A percentile compares a stretch with the other conserved stretches of the same genome.
Evolutionary conservation across 2,329 filamentous ascomycete species (phyloP).

Genomic region (Aureobasidium sp.): DNA sequence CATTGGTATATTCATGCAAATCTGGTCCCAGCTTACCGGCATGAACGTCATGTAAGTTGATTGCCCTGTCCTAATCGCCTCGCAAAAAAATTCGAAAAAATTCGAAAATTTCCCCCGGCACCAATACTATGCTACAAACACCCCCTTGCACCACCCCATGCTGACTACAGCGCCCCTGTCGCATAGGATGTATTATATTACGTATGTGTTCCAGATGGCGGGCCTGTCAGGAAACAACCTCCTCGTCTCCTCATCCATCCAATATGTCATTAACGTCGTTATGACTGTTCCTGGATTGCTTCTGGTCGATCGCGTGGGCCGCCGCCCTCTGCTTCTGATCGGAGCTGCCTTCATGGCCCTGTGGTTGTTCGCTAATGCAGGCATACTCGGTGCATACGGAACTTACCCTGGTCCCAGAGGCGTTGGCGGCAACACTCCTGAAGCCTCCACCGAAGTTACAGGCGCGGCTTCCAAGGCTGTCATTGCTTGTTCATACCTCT

Average conservation of each 20-base stretch:
- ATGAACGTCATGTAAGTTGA: constrained; percentile 56
- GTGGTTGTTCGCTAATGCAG: constrained; percentile 54
- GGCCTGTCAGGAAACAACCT: constrained; percentile 46
- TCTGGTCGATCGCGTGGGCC: constrained; percentile 62
- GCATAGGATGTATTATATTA: constrained; percentile 22
- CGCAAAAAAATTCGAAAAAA: neutral
- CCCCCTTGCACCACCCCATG: neutral
- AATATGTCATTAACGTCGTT: constrained; percentile 70
- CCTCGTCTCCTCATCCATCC: constrained; percentile 58
- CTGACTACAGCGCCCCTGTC: neutral
- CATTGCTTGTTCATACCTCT: constrained; percentile 62
- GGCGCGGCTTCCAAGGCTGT: constrained; percentile 40
- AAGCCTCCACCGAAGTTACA: constrained; percentile 32
- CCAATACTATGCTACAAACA: neutral
- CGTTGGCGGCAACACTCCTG: constrained; percentile 30
- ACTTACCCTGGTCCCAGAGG: constrained; percentile 28
- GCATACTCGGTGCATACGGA: constrained; percentile 53
- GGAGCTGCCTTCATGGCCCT: constrained; percentile 56
- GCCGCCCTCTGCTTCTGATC: constrained; percentile 56
- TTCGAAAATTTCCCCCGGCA: neutral
- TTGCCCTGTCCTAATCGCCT: too few relatives aligned
- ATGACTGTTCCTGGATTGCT: constrained; percentile 61
- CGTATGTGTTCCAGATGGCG: constrained; percentile 63
- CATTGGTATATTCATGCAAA: constrained; percentile 63
- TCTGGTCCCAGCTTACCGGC: constrained; percentile 67